Evolutionary conservation across 1,284 basidiomycete species (phyloP).

Genomic region (Ceratobasidium sp.): DNA sequence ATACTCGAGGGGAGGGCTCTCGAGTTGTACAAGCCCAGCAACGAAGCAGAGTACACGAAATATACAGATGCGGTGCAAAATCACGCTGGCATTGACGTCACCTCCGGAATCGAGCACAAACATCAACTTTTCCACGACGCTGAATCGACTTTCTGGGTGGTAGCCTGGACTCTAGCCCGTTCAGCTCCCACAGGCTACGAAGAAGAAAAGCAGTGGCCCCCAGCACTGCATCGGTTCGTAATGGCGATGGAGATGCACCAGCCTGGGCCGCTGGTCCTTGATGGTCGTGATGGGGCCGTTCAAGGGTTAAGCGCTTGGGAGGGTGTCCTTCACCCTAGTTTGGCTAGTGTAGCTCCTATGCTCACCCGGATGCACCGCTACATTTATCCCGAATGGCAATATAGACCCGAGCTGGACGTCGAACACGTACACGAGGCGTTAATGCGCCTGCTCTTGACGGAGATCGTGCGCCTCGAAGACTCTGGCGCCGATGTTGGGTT

Average conservation of each 20-base stretch:
- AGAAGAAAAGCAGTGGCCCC: background rate
- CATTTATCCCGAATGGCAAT: background rate
- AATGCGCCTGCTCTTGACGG: conserved; percentile 11
- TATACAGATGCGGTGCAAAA: background rate
- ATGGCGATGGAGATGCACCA: background rate
- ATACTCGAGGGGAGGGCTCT: background rate
- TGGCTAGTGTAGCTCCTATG: background rate
- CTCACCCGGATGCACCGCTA: background rate
- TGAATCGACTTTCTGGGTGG: conserved; percentile 4
- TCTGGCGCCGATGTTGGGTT: background rate
- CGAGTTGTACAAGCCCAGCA: background rate
- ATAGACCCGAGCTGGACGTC: background rate
- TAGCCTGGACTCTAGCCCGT: background rate
- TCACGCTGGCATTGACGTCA: too few relatives aligned
- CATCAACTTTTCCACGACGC: conserved; percentile 22
- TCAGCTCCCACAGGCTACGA: background rate
- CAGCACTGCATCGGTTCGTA: background rate
- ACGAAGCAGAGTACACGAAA: background rate
- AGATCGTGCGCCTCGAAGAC: conserved; percentile 3
- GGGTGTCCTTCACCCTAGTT: background rate
- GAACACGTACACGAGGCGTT: conserved; percentile 9
- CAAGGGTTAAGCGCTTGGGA: background rate
- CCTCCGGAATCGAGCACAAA: background rate
- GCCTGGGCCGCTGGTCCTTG: background rate
- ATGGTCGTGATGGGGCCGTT: background rate